These are phyloP conservation scores for Kwoniella sp. DNA, from an alignment of 768 basidiomycete genomes.

Conservation along the genomic window DNA sequence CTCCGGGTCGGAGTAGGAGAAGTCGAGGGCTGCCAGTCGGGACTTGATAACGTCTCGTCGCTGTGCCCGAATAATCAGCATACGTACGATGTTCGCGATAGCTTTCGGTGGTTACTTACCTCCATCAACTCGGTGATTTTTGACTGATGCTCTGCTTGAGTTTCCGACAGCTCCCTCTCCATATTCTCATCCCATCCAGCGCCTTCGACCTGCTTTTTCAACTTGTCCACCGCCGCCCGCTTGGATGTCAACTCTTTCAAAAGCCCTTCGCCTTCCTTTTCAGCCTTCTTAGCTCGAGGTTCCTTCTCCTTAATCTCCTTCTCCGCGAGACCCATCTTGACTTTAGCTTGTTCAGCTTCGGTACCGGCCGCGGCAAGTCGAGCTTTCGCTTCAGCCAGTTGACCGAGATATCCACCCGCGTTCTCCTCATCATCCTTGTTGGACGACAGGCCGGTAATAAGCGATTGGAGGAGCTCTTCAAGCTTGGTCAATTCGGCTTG, in stretches of 20 bases:
- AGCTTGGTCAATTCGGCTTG: conserved; percentile 68
- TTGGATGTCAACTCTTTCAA: conserved; percentile 65
- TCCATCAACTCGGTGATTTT: conserved; percentile 66
- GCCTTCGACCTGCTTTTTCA: conserved; percentile 62
- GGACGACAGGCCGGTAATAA: conserved; percentile 81
- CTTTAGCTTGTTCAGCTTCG: conserved; percentile 78
- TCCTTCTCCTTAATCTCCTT: conserved; percentile 78
- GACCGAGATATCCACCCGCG: conserved; percentile 93
- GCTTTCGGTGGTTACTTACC: conserved; percentile 57
- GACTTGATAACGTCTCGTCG: conserved; percentile 62
- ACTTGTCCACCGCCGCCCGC: conserved; percentile 60
- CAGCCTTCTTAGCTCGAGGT: conserved; percentile 75
- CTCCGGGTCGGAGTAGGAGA: conserved; percentile 75
- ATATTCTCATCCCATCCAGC: conserved; percentile 77
- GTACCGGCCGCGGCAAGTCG: conserved; percentile 74
- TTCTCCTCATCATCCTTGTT: conserved; percentile 64
- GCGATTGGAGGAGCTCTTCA: conserved; percentile 92
- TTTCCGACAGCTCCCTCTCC: conserved; percentile 65
- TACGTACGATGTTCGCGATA: too few relatives aligned
- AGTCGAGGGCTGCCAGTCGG: conserved; percentile 71
- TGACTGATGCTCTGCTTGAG: conserved; percentile 62
- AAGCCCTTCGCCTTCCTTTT: conserved; percentile 78
- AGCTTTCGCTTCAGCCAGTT: conserved; percentile 80
- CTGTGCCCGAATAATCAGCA: conserved; percentile 30
- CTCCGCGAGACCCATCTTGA: conserved; percentile 73